Percentiles rank a stretch among this genome's conserved stretches.
phyloP scores from a whole-genome alignment of 2,329 filamentous ascomycete genomes.

The Coleophoma eucalyptorum region DNA sequence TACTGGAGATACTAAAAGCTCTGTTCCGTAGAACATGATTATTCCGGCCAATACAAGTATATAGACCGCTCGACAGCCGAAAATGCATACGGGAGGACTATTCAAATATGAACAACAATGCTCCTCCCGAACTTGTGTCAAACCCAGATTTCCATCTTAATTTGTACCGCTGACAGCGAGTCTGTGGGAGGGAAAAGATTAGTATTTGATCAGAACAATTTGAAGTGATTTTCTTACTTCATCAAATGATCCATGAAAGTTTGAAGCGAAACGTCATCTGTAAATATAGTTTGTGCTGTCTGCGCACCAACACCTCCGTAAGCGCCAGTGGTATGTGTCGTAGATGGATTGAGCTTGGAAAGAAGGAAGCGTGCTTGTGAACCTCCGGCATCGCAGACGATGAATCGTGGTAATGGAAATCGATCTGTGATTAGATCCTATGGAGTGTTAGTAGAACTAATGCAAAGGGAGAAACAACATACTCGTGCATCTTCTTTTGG shows the following conservation, averaged over 20 bases:
- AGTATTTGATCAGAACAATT: conserved; percentile 2
- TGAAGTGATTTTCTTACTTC: conserved; percentile 66
- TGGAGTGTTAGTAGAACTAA: conserved; percentile 13
- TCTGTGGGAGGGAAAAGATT: conserved; percentile 27
- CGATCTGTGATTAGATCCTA: conserved; percentile 95
- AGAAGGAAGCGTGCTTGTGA: conserved; percentile 96
- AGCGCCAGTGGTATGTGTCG: conserved; percentile 88
- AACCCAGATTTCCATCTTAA: conserved; percentile 27
- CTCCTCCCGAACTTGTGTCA: too few relatives aligned
- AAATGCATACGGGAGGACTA: too few relatives aligned
- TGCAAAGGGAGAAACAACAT: conserved; percentile 33
- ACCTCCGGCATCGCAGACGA: conserved; percentile 96
- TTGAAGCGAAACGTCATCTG: conserved; percentile 94
- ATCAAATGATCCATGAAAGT: conserved; percentile 99
- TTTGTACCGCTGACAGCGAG: conserved; percentile 63
- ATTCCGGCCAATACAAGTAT: too few relatives aligned
- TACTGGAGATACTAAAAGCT: too few relatives aligned
- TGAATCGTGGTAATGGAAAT: conserved; percentile 97
- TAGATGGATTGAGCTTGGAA: conserved; percentile 95
- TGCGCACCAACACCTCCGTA: conserved; percentile 84
- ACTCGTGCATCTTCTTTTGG: conserved; percentile 96
- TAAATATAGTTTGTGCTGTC: conserved; percentile 97
- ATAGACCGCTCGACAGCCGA: too few relatives aligned
- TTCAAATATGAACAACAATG: too few relatives aligned
- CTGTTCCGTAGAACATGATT: too few relatives aligned